Evolutionary conservation across 768 basidiomycete genomes (phyloP).

Genomic region (Lentinula boryana): DNA sequence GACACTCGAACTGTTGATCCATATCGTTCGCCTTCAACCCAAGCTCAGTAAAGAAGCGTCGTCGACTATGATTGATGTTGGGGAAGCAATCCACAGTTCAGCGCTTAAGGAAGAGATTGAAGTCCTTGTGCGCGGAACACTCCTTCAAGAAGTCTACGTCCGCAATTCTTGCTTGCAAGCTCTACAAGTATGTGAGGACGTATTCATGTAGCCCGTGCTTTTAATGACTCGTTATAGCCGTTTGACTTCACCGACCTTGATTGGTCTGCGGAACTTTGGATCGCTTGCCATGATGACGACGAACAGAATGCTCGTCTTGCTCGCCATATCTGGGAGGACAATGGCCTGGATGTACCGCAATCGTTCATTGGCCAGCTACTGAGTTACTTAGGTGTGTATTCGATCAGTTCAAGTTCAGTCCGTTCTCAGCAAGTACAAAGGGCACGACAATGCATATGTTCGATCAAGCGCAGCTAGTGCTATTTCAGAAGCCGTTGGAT

Average conservation of each 20-base stretch:
- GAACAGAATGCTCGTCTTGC: conserved; percentile 87
- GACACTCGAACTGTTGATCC: conserved; percentile 63
- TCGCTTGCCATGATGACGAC: conserved; percentile 79
- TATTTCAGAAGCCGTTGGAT: conserved; percentile 70
- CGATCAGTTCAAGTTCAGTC: background rate
- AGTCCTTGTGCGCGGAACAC: conserved; percentile 64
- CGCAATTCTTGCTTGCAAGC: conserved; percentile 88
- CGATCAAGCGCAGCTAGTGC: conserved; percentile 66
- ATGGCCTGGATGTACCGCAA: conserved; percentile 84
- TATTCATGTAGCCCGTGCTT: background rate
- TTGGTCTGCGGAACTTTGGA: conserved; percentile 86
- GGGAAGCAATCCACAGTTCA: conserved; percentile 66
- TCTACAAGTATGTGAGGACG: conserved; percentile 54
- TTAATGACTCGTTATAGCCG: conserved; percentile 41
- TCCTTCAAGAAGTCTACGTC: conserved; percentile 83
- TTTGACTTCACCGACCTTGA: conserved; percentile 93
- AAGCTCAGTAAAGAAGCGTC: conserved; percentile 80
- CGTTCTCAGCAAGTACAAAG: conserved; percentile 29
- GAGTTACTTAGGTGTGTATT: conserved; percentile 59
- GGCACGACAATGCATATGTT: conserved; percentile 76
- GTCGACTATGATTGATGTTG: conserved; percentile 72
- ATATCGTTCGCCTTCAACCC: conserved; percentile 71
- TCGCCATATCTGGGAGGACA: conserved; percentile 87
- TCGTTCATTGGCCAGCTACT: conserved; percentile 52
- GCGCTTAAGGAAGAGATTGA: conserved; percentile 58